A percentile compares a stretch with the other conserved stretches of the same genome.
Evolutionary conservation across 2,329 filamentous ascomycete genomes (phyloP).

Genomic region (Zelopaecilomyces penicillatus): DNA sequence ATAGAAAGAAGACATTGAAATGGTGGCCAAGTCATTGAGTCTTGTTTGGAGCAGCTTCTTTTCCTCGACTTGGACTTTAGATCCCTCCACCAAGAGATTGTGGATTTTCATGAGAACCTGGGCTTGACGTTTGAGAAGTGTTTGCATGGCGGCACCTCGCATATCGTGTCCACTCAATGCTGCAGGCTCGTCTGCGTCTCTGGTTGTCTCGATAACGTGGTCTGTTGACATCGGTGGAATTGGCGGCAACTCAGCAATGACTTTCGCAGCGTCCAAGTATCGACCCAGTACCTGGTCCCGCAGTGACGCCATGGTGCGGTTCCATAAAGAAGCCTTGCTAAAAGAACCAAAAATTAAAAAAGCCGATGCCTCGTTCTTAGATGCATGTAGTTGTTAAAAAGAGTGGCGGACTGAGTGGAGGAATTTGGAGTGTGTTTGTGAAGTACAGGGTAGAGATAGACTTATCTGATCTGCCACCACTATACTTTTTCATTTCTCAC

Average conservation of each 20-base stretch:
- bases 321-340: too few species aligned
- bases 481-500: too few species aligned
- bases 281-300: slow-evolving; percentile 15
- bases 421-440: too few species aligned
- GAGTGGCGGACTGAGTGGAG: too few species aligned
- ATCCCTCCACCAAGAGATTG: slow-evolving; percentile 5
- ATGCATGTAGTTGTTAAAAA: too few species aligned
- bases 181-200: neutral
- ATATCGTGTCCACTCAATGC: neutral
- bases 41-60: slow-evolving; percentile 29
- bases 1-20: slow-evolving; percentile 61
- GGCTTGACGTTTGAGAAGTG: slow-evolving; percentile 24
- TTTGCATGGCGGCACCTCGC: slow-evolving; percentile 13
- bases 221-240: neutral
- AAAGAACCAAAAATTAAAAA: too few species aligned
- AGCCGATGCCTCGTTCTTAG: too few species aligned
- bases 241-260: slow-evolving; percentile 7
- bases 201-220: neutral
- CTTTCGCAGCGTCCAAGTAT: slow-evolving; percentile 16
- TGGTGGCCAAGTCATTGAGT: slow-evolving; percentile 46
- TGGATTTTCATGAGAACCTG: slow-evolving; percentile 15
- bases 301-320: slow-evolving; percentile 12
- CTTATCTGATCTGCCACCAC: too few species aligned
- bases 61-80: neutral
- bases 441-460: too few species aligned